Evolutionary conservation across 2,329 filamentous ascomycete genomes (phyloP).

Genomic region (Verticillium klebahnii): DNA sequence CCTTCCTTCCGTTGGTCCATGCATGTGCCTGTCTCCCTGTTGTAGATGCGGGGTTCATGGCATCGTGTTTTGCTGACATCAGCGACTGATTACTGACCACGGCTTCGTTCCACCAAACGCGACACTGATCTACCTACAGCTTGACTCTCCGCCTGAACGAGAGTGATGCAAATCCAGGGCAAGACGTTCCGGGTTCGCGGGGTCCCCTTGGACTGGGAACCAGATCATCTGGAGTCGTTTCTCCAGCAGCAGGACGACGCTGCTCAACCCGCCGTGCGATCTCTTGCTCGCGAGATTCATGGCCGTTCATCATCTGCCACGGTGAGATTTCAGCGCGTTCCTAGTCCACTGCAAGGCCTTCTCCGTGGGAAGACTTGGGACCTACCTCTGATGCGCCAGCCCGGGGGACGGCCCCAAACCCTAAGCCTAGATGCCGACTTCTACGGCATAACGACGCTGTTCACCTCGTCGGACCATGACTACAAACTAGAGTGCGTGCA

Average conservation of each 20-base stretch:
- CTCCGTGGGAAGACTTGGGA: background rate
- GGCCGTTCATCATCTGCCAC: background rate
- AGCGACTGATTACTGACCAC: too few relatives aligned
- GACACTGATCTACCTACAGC: too few relatives aligned
- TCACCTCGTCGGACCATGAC: background rate
- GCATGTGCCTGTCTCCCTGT: too few relatives aligned
- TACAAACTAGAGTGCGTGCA: background rate
- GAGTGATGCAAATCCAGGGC: too few relatives aligned
- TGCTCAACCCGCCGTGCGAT: background rate
- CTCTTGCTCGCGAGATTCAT: background rate
- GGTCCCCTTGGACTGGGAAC: background rate
- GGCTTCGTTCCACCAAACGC: too few relatives aligned
- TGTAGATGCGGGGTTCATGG: too few relatives aligned
- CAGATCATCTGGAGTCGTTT: background rate
- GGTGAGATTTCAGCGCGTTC: background rate
- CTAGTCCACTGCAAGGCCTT: background rate
- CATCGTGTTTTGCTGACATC: too few relatives aligned
- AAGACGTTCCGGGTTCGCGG: background rate
- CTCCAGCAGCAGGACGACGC: background rate
- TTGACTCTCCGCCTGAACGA: too few relatives aligned
- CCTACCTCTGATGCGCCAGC: background rate
- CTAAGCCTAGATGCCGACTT: background rate
- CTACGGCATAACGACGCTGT: background rate
- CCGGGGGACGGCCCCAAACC: background rate
- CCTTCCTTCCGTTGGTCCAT: too few relatives aligned